phyloP scores from a whole-genome alignment of 805 yeast species.

The Yamadazyma philogaea region DNA sequence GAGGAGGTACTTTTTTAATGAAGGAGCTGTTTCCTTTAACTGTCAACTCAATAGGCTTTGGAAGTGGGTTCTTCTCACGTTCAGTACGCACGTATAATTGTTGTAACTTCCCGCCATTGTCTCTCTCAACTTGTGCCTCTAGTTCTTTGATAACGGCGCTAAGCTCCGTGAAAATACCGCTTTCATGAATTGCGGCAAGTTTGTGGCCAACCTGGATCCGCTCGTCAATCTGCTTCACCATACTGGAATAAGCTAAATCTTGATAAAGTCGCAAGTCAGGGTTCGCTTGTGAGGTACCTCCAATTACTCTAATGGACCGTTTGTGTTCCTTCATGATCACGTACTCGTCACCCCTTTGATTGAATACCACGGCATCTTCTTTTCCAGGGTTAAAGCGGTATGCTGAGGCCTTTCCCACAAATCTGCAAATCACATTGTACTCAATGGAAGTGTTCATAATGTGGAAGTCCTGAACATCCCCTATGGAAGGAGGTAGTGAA shows the following conservation, averaged over 20 bases:
- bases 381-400: slow-evolving; percentile 21
- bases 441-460: slow-evolving; percentile 23
- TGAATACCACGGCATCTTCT: slow-evolving; percentile 24
- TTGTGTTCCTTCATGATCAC: slow-evolving; percentile 32
- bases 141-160: slow-evolving; percentile 1
- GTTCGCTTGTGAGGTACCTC: slow-evolving; percentile 12
- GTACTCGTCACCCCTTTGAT: slow-evolving; percentile 38
- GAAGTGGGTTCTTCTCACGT: slow-evolving; percentile 6
- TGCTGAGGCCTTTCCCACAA: slow-evolving; percentile 37
- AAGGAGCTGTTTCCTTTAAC: slow-evolving; percentile 13
- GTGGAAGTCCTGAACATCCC: slow-evolving; percentile 30
- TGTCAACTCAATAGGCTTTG: slow-evolving; percentile 9
- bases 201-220: slow-evolving; percentile 15
- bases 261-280: slow-evolving; percentile 17
- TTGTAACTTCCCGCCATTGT: slow-evolving; percentile 13
- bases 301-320: slow-evolving; percentile 1
- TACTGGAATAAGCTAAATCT: slow-evolving; percentile 21
- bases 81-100: slow-evolving; percentile 19
- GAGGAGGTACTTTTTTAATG: background rate
- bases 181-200: background rate
- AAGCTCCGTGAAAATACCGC: background rate
- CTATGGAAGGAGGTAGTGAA: slow-evolving; percentile 36
- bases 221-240: slow-evolving; percentile 26
- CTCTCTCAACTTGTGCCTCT: slow-evolving; percentile 3
- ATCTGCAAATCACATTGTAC: slow-evolving; percentile 35